A percentile compares a stretch with the other conserved stretches of the same genome.
phyloP scores from a whole-genome alignment of 1,284 basidiomycete species.

The Sporisorium iseilematis-ciliati region DNA sequence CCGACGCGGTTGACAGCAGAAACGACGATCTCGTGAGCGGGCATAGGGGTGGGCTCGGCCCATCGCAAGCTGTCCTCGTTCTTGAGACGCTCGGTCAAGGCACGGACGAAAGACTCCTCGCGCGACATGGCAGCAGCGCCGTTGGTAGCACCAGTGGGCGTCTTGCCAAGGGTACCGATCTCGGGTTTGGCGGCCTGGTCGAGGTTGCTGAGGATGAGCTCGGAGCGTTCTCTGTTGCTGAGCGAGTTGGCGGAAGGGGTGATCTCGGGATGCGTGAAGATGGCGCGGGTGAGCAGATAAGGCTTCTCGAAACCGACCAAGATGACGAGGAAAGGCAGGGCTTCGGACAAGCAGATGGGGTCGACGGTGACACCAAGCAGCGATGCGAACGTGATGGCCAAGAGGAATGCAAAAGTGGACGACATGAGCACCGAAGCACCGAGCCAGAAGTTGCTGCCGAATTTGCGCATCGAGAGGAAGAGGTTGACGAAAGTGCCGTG shows the following conservation, averaged over 20 bases:
- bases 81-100: slow-evolving; percentile 67
- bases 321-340: slow-evolving; percentile 96
- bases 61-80: slow-evolving; percentile 71
- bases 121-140: slow-evolving; percentile 41
- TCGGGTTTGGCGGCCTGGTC: slow-evolving; percentile 45
- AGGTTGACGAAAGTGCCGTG: slow-evolving; percentile 89
- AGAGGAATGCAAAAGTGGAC: slow-evolving; percentile 86
- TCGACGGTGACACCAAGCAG: slow-evolving; percentile 88
- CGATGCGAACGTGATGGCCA: slow-evolving; percentile 86
- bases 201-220: slow-evolving; percentile 50
- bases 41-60: slow-evolving; percentile 72
- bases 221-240: slow-evolving; percentile 28
- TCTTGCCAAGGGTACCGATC: slow-evolving; percentile 39
- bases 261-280: slow-evolving; percentile 86
- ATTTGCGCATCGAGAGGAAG: slow-evolving; percentile 69
- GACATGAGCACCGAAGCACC: slow-evolving; percentile 86
- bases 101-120: slow-evolving; percentile 67
- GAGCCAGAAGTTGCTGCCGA: slow-evolving; percentile 68
- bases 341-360: slow-evolving; percentile 91
- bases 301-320: slow-evolving; percentile 99
- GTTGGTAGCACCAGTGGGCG: slow-evolving; percentile 27
- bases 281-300: slow-evolving; percentile 87
- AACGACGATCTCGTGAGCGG: slow-evolving; percentile 85
- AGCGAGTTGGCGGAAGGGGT: slow-evolving; percentile 67
- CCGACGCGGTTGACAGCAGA: slow-evolving; percentile 85